Evolutionary conservation across 352 stramenopile genomes (phyloP), one percentile per base, ranked within the genome.

Genomic region (Pythium volutum): DNA sequence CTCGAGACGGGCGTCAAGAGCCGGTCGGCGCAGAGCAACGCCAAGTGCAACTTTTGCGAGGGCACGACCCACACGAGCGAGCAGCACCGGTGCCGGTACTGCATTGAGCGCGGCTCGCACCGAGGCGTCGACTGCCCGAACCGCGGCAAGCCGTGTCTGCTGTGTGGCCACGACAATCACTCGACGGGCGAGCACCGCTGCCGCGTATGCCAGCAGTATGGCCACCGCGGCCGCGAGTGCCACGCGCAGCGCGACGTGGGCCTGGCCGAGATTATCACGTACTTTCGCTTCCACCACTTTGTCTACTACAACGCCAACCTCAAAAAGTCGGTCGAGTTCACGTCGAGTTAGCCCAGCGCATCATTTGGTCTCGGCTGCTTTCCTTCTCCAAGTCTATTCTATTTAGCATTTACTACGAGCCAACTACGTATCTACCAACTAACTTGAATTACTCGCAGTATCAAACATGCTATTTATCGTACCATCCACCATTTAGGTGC

Each of bases 251-350:
- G 85, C 53, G 83, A 92, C 57, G 85, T 93, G 16, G 85, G 85
- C 5, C 73, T 90, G 64, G 74, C 85, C 16, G 85, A 95, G 62
- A 67, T 95, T 49, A 50, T 93, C 29, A 89, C 85, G 38, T 92
- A 91, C 71, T 95, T 92, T 64, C 85, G 84, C 20, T 95, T 88
- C 65, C 85, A 95, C 43, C 77, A 93, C 58, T 95, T 92, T 63
- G 70, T 95, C 18, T 95, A 95, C 64, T 95, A 95, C 79, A 93
- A 92, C 67, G 77, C 77, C 34, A 95, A 95, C 58, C 72, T 95
- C 53, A 93, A 93, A 55, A 88, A 88, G 60, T 91, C 84, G 41
- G 85, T 93, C 66, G 83, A 94, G 59, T 93, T 93, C 57, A 85
- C 82, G 9, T 77, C 79, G 47, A 39, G 26, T n/a, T 69, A 58